A percentile compares a stretch with the other conserved stretches of the same genome.
phyloP scores from a whole-genome alignment of 75 land plant species.

The Pseudotsuga menziesii region DNA sequence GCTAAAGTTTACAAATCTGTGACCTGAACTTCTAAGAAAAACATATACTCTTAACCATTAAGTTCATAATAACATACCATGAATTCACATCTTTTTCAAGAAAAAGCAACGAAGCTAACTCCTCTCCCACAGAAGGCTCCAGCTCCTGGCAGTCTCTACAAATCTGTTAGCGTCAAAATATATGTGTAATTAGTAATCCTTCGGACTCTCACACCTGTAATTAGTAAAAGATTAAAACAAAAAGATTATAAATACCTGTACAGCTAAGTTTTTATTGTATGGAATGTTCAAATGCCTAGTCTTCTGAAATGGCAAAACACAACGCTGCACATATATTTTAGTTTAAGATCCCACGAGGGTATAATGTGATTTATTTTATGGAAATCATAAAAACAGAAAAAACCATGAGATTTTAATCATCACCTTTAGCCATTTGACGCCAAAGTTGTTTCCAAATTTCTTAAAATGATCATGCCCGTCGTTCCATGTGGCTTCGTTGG shows the following conservation, averaged over 20 bases:
- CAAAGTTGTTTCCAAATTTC: neutral
- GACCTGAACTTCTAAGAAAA: too few relatives aligned
- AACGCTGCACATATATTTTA: neutral
- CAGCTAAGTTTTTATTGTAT: neutral
- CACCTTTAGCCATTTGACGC: neutral
- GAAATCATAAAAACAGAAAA: too few relatives aligned
- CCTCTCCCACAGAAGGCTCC: neutral
- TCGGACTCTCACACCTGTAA: neutral
- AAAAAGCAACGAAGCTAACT: neutral
- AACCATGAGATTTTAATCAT: too few relatives aligned
- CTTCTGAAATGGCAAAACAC: neutral
- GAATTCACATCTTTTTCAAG: neutral
- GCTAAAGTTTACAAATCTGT: too few relatives aligned
- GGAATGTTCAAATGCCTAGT: neutral
- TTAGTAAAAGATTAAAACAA: neutral
- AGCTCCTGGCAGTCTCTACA: neutral
- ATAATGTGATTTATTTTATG: neutral
- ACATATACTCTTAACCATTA: too few relatives aligned
- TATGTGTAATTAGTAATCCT: neutral
- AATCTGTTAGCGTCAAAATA: neutral
- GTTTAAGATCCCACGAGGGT: neutral
- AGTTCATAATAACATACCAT: too few relatives aligned
- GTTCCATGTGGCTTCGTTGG: neutral
- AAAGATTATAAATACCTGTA: neutral
- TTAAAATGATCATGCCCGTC: neutral